Evolutionary conservation across 805 yeast species (phyloP).

Genomic region (Ogataea paradorogensis): DNA sequence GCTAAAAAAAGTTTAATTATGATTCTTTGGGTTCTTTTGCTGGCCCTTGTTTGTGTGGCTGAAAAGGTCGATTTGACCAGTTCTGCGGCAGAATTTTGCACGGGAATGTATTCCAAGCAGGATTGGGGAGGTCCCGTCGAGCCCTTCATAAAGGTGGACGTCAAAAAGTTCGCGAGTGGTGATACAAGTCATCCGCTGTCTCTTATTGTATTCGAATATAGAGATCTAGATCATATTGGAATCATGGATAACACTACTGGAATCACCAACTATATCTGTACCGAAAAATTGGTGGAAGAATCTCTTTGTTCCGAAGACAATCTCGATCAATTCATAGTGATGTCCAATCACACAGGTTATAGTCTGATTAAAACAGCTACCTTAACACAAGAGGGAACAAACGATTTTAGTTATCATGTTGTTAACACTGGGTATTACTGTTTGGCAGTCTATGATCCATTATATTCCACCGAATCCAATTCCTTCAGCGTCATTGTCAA

Average conservation of each 20-base stretch:
- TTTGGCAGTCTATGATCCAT: constrained; percentile 63
- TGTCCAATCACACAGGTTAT: constrained; percentile 38
- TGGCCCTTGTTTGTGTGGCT: constrained; percentile 27
- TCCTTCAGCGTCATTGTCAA: constrained; percentile 66
- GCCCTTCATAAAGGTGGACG: constrained; percentile 55
- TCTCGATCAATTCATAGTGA: constrained; percentile 61
- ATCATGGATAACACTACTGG: constrained; percentile 40
- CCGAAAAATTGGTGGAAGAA: constrained; percentile 55
- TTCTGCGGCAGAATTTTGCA: constrained; percentile 63
- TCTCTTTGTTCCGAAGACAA: constrained; percentile 55
- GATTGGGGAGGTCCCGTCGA: constrained; percentile 83
- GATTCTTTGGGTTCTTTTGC: constrained; percentile 3
- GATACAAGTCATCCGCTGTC: constrained; percentile 48
- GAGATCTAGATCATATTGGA: constrained; percentile 72
- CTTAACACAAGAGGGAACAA: constrained; percentile 56
- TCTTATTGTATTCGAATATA: constrained; percentile 78
- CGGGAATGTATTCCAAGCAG: constrained; percentile 83
- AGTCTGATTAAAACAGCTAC: constrained; percentile 56
- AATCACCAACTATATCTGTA: constrained; percentile 65
- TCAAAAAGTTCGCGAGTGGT: constrained; percentile 31
- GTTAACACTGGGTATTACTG: constrained; percentile 88
- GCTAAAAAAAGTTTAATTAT: not conserved
- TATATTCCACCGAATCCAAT: constrained; percentile 24
- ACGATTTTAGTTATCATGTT: constrained; percentile 61
- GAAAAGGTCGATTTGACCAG: constrained; percentile 49